phyloP scores from a whole-genome alignment of 2,329 filamentous ascomycete genomes.

The Alternaria gaisen region DNA sequence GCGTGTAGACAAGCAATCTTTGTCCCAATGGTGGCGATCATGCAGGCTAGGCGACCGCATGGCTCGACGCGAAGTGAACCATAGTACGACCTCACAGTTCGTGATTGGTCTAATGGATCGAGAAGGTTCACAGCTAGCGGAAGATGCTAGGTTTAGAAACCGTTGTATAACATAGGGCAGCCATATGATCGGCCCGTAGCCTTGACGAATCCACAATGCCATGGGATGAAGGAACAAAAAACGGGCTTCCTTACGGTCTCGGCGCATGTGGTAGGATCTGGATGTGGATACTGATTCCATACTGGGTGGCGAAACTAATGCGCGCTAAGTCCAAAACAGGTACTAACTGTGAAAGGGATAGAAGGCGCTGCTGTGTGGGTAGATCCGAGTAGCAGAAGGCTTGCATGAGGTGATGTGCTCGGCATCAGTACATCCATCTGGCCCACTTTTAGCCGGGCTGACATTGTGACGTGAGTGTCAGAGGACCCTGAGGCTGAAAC shows the following conservation, averaged over 20 bases:
- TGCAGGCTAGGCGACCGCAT: conserved; percentile 18
- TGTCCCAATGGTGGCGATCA: conserved; percentile 17
- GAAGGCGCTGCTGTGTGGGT: conserved; percentile 4
- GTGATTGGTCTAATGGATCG: conserved; percentile 4
- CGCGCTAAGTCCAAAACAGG: conserved; percentile 10
- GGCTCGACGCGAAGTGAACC: conserved; percentile 15
- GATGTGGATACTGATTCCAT: conserved; percentile 6
- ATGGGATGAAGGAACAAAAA: conserved; percentile 10
- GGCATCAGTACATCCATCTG: conserved; percentile 9
- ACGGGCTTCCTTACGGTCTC: conserved; percentile 8
- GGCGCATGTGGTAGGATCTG: conserved; percentile 11
- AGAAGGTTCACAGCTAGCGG: conserved; percentile 1
- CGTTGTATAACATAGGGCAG: conserved; percentile 13
- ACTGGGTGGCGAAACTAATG: conserved; percentile 14
- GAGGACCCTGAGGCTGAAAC: conserved; percentile 39
- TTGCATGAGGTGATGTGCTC: conserved; percentile 25
- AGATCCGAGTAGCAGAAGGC: conserved; percentile 5
- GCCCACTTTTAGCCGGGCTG: conserved; percentile 22
- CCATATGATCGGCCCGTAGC: conserved; percentile 10
- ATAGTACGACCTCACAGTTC: neutral
- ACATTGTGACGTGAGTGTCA: conserved; percentile 28
- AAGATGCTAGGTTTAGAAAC: conserved; percentile 20
- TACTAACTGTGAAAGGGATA: conserved; percentile 9
- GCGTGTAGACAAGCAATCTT: conserved; percentile 21
- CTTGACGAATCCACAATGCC: conserved; percentile 6